These are phyloP conservation scores for Euphrasia confusa DNA, from an alignment of 257 asterid genomes.

Conservation along the genomic window DNA sequence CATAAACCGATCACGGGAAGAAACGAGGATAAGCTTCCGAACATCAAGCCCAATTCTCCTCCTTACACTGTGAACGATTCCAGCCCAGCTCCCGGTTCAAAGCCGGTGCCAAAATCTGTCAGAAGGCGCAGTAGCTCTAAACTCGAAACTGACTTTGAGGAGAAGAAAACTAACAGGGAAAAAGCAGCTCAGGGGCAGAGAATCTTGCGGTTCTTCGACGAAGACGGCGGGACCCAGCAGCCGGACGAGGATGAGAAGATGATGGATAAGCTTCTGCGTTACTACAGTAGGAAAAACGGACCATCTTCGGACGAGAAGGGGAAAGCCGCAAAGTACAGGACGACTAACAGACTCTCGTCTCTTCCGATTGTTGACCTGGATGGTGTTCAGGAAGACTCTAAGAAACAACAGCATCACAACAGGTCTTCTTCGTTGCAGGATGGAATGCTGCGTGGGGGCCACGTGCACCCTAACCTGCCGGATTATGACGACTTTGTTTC, in stretches of 20 bases:
- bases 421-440: slow-evolving; percentile 59
- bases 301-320: slow-evolving; percentile 24
- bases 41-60: slow-evolving; percentile 37
- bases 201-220: slow-evolving; percentile 40
- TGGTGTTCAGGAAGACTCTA: slow-evolving; percentile 28
- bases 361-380: slow-evolving; percentile 40
- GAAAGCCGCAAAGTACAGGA: slow-evolving; percentile 21
- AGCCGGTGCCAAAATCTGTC: slow-evolving; percentile 42
- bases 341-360: slow-evolving; percentile 40
- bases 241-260: slow-evolving; percentile 49
- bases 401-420: slow-evolving; percentile 46
- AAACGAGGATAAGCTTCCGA: slow-evolving; percentile 23
- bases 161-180: slow-evolving; percentile 25
- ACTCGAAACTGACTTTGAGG: slow-evolving; percentile 21
- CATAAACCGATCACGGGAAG: slow-evolving; percentile 27
- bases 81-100: slow-evolving; percentile 15
- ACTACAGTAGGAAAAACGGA: slow-evolving; percentile 47
- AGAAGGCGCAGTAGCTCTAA: slow-evolving; percentile 35
- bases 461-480: slow-evolving; percentile 73
- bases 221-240: slow-evolving; percentile 23
- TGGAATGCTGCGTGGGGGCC: slow-evolving; percentile 33
- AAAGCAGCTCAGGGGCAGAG: slow-evolving; percentile 33
- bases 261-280: slow-evolving; percentile 50
- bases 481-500: slow-evolving; percentile 82
- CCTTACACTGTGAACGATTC: slow-evolving; percentile 40